A percentile compares a stretch with the other conserved stretches of the same genome.
These are phyloP conservation scores for Paracorniculantispora psalliotae DNA, from an alignment of 2,329 filamentous ascomycete species.

Conservation along the genomic window DNA sequence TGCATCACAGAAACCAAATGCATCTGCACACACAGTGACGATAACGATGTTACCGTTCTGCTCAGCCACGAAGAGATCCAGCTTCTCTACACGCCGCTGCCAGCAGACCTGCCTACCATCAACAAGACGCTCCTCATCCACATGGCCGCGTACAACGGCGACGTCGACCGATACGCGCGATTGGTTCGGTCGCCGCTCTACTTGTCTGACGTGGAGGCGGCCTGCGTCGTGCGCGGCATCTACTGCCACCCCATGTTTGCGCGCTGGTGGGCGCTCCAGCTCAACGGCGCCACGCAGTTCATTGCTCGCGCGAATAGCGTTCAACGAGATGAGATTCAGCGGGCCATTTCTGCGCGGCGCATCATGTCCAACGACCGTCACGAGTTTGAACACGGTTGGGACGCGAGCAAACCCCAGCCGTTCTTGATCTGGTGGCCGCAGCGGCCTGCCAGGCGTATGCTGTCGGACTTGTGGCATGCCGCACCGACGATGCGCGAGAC, in stretches of 20 bases:
- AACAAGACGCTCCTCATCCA: constrained; percentile 6
- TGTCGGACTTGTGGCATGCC: background rate
- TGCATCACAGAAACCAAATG: constrained; percentile 1
- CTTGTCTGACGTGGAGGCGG: background rate
- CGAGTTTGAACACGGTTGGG: constrained; percentile 3
- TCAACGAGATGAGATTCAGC: background rate
- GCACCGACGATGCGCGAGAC: background rate
- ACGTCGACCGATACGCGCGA: constrained; percentile 5
- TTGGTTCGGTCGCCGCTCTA: background rate
- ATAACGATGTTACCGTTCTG: background rate
- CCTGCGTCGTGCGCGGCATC: constrained; percentile 7
- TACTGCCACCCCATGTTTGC: constrained; percentile 1
- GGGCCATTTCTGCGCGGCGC: constrained; percentile 1
- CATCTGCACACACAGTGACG: background rate
- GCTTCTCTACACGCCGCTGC: constrained; percentile 2
- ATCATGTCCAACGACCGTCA: constrained; percentile 9
- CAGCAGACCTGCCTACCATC: background rate
- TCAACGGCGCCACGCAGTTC: background rate
- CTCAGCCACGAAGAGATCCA: background rate
- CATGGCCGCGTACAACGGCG: constrained; percentile 8
- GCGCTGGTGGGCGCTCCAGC: background rate
- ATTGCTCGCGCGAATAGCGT: background rate
- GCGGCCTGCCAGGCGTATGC: background rate
- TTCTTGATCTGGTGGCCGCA: constrained; percentile 6
- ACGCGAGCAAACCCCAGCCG: background rate